Base-by-base conservation (phyloP, 495 filamentous ascomycete genomes). In the Aspergillus ostianus region DNA sequence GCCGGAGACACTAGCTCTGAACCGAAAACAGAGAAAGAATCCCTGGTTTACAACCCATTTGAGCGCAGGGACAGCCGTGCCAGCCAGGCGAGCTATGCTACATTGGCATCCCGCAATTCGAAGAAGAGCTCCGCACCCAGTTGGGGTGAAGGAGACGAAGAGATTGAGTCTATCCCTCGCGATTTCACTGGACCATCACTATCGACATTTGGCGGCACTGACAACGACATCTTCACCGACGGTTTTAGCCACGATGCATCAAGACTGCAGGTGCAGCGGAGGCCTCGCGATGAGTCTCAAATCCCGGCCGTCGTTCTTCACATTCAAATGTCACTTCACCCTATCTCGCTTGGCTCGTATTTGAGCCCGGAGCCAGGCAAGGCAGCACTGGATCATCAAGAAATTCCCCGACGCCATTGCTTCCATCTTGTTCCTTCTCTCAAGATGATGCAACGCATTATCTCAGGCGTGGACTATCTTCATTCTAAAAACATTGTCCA, bases 401-500 rank as follows among this genome's bases (percentile, higher is more conserved):
- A 52, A 8, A 56, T 61, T 26, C 59, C 68, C 4, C 66, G 72
- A 6, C 75, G 73, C 17, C 81, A 84, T 60, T 84, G 81, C 44
- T 82, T 77, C 52, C 81, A 82, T 59, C 59, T 82, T 9, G 29
- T 73, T 17, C 72, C 80, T 0, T 78, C 81, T 0, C 51, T 80
- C 15, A 72, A 60, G 45, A 55, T 84, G 4, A 73, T 83, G 50
- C 59, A 77, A 3, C 73, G 73, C 8, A 79, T 81, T 29, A 64
- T 79, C 45, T 68, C 74, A 1, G 78, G 78, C 0, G 78, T 90
- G 9, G 77, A 85, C 51, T 87, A 90, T 64, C 71, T 90, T 12
- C 87, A 90, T 58, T 72, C 75, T 0, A 77, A 81, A 23, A 73
- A 73, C 5, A 84, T 90, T 59, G 84, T 84, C 2, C 88, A 91